Evolutionary conservation across 1,139 yeast genomes (phyloP).

Genomic region (Sugiyamaella paludigena): DNA sequence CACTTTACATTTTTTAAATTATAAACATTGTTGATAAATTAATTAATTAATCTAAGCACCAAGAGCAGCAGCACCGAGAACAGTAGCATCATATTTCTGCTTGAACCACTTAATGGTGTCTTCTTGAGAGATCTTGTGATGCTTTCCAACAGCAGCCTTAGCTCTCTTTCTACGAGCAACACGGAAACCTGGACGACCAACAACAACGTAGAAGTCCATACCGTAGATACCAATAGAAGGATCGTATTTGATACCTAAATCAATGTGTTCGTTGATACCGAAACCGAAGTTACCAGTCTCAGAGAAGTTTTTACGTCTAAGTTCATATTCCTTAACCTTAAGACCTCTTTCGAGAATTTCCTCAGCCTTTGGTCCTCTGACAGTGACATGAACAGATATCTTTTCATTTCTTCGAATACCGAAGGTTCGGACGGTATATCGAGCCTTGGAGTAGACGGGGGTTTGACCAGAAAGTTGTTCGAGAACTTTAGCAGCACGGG

Average conservation of each 20-base stretch:
- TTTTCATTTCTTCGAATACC: constrained; percentile 99
- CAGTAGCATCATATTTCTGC: constrained; percentile 99
- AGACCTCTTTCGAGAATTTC: constrained; percentile 99
- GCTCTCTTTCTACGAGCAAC: constrained; percentile 99
- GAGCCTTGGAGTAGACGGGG: constrained; percentile 99
- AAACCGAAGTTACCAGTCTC: constrained; percentile 99
- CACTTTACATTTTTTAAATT: too few relatives aligned
- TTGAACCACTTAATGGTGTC: constrained; percentile 99
- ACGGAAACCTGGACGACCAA: constrained; percentile 99
- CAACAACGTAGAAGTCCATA: constrained; percentile 99
- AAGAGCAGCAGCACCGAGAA: constrained; percentile 42
- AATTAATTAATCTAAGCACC: too few relatives aligned
- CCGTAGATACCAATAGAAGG: constrained; percentile 99
- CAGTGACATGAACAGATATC: constrained; percentile 98
- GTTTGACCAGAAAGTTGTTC: constrained; percentile 99
- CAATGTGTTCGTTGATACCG: constrained; percentile 99
- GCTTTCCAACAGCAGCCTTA: constrained; percentile 83
- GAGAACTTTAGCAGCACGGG: constrained; percentile 99
- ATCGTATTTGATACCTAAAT: constrained; percentile 99
- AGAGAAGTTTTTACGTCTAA: constrained; percentile 90
- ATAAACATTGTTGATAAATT: too few relatives aligned
- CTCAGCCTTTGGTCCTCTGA: constrained; percentile 99
- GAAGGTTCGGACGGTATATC: constrained; percentile 99
- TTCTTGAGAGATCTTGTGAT: constrained; percentile 89
- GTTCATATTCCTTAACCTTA: constrained; percentile 99